Conservation (phyloP, 1,284 basidiomycete species). For the Ceratorhiza oryzae-sativae region DNA sequence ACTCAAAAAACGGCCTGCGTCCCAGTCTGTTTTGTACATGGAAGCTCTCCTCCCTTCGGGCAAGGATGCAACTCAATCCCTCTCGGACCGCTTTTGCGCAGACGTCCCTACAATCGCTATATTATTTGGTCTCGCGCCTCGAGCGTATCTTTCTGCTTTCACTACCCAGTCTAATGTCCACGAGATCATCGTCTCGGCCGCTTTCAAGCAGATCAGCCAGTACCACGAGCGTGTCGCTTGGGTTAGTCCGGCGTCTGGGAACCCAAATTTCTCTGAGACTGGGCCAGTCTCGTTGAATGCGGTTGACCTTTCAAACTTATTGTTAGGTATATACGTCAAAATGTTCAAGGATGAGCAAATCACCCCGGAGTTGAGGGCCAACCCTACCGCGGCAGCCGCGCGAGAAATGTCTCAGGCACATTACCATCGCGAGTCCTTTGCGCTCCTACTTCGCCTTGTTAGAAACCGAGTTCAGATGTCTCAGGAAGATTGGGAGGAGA, state of each 20-base stretch:
- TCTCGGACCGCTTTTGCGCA: neutral
- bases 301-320: neutral
- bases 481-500: slow-evolving; percentile 2
- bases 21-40: slow-evolving; percentile 13
- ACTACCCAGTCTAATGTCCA: neutral
- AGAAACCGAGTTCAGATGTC: neutral
- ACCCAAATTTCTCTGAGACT: neutral
- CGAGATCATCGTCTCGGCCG: neutral
- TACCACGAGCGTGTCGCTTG: slow-evolving; percentile 13
- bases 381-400: neutral
- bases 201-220: neutral
- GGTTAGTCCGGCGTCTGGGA: neutral
- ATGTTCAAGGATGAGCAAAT: slow-evolving; percentile 17
- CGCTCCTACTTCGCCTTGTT: neutral
- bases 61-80: neutral
- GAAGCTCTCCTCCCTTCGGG: neutral
- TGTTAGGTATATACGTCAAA: neutral
- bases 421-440: slow-evolving; percentile 15
- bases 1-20: neutral
- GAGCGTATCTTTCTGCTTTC: slow-evolving; percentile 12
- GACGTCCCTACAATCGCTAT: slow-evolving; percentile 3
- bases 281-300: neutral
- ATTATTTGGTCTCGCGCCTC: slow-evolving; percentile 14
- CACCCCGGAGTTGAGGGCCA: neutral
- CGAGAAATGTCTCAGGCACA: neutral